Evolutionary conservation across 306 rosid species (phyloP), one percentile per base, ranked within the genome.

Genomic region (Senna siamea): DNA sequence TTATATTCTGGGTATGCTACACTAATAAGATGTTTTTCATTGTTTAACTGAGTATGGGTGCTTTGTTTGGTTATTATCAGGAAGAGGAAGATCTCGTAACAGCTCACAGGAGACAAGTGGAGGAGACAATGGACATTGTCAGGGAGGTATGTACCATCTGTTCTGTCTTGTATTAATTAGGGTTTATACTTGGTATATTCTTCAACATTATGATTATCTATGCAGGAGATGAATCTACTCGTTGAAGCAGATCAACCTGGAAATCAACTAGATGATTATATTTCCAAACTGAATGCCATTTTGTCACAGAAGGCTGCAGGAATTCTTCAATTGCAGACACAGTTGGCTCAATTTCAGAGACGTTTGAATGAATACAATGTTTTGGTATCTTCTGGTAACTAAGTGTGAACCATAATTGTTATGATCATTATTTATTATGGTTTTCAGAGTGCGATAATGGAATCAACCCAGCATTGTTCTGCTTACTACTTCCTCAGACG

Each of bases 71-170:
- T 17, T 62, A 62, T 35, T 54, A 68, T 30, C 66, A 91, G 98
- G 98, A 93, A 76, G 98, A 91, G 90, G 96, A 91, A 86, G 84
- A 85, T 75, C 96, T 93, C 34, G 94, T 91, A 61, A 79, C 84
- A 74, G 92, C 94, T 76, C 97, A 93, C 71, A 82, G 90, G 63
- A 86, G 79, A 84, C 97, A 88, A 85, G 96, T 91, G 78, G 96
- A 93, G 89, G 93, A 91, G 85, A 89, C 96, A 37, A 91, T 93
- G 47, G 89, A 91, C 79, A 88, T 86, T 76, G 96, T 89, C 79
- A 81, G 80, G 76, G 96, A 91, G 98, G 97, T 88, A 46, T 6
- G 83, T 59, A 53, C 72, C 54, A 51, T 75, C 19, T 70, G 76
- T 57, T 61, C 19, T 26, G 23, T 51, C 13, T 26, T 35, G 41